Evolutionary conservation across 805 yeast species (phyloP), one percentile per base, ranked within the genome.

Genomic region (Kazachstania taianensis): DNA sequence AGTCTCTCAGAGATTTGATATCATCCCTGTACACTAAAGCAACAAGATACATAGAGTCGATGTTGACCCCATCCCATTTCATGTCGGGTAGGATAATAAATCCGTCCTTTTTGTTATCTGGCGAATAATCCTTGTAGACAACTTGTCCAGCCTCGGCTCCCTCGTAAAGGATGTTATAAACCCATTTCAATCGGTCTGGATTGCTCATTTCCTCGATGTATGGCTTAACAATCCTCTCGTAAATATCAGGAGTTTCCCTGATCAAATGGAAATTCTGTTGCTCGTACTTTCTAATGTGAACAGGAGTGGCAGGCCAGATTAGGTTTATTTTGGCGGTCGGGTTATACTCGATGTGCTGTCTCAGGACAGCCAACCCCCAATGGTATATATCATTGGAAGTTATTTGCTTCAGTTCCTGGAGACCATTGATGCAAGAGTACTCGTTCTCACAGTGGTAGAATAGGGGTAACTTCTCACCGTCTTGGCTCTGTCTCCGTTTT

Each of bases 171-270:
- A 92, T 92, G 48, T 86, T 87, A 41, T 75, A 67, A 3, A 92
- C 97, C 98, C 99, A 92, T 53, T 82, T 73, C 32, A 89, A 65
- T 34, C 94, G 63, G 36, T 75, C 81, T 3, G 94, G 89, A 35
- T 72, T 69, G 33, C 45, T 38, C 81, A 79, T 81, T 1, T 80
- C 69, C 10, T 71, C 69, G 30, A 92, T 81, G 54, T 80, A 89
- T 0, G 96, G 96, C 30, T 65, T 61, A 3, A 83, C 94, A 13
- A 67, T 61, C 5, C 55, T 41, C 4, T 53, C 35, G 62, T 89
- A 92, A 58, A 74, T 63, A 36, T 76, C 78, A 1, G 96, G 94
- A 2, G 96, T 84, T 54, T 92, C 99, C 12, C 58, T 53, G 3
- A 92, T 67, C 50, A 81, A 58, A 44, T 77, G 85, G 22, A 55